These are phyloP conservation scores for Colletotrichum theobromicola DNA, from an alignment of 2,329 filamentous ascomycete species.

Conservation along the genomic window DNA sequence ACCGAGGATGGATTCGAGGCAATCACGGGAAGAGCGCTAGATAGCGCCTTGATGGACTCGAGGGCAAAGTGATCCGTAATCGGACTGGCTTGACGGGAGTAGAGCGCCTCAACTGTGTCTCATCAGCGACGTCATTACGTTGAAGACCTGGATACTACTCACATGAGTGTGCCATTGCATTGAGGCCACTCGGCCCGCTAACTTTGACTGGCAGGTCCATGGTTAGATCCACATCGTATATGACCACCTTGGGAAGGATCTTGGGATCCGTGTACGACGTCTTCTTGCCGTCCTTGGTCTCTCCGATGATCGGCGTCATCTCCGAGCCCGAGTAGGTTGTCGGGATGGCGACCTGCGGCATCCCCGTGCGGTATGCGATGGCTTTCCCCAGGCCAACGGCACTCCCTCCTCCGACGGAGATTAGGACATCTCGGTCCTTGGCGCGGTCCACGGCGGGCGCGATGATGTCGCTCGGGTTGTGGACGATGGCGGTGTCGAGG, in stretches of 20 bases:
- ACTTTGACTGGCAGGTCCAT: conserved; percentile 18
- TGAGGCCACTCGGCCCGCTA: conserved; percentile 17
- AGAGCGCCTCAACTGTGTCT: conserved; percentile 15
- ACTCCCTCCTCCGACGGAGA: conserved; percentile 68
- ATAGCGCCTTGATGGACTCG: conserved; percentile 20
- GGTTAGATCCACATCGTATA: conserved; percentile 19
- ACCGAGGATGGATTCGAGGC: conserved; percentile 46
- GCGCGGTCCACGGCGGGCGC: conserved; percentile 32
- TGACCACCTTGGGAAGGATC: conserved; percentile 19
- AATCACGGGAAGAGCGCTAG: conserved; percentile 54
- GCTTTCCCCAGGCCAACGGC: conserved; percentile 65
- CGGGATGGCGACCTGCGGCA: conserved; percentile 64
- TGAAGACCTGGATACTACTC: neutral
- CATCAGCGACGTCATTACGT: neutral
- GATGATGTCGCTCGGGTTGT: conserved; percentile 30
- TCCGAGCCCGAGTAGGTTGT: conserved; percentile 67
- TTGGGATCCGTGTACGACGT: conserved; percentile 13
- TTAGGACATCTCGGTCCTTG: conserved; percentile 55
- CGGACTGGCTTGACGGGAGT: conserved; percentile 15
- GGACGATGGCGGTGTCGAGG: conserved; percentile 36
- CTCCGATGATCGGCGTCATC: conserved; percentile 52
- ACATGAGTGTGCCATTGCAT: conserved; percentile 21
- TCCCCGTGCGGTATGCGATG: conserved; percentile 54
- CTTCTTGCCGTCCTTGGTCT: conserved; percentile 22
- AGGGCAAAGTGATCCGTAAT: conserved; percentile 13